Conservation (phyloP, 352 stramenopile species). For the Globisporangium okanoganense region DNA sequence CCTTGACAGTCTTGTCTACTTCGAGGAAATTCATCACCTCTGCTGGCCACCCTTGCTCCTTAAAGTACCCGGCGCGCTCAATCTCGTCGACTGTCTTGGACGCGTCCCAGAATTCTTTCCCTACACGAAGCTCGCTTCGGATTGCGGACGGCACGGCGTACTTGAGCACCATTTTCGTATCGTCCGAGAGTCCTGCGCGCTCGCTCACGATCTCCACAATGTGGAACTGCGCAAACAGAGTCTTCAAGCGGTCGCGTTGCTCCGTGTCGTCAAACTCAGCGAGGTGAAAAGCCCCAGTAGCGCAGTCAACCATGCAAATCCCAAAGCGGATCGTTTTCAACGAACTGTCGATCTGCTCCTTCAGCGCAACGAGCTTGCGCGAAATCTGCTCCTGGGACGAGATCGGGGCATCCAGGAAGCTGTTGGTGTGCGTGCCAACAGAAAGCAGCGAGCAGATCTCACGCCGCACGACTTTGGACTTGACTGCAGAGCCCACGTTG, state of each 20-base stretch:
- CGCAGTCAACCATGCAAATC: conserved; percentile 94
- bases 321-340: conserved; percentile 81
- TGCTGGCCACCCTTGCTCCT: conserved; percentile 62
- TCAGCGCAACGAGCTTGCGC: conserved; percentile 60
- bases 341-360: conserved; percentile 34
- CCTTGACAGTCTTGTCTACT: conserved; percentile 66
- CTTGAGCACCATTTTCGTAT: conserved; percentile 75
- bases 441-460: conserved; percentile 97
- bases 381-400: conserved; percentile 42
- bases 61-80: conserved; percentile 86
- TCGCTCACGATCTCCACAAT: conserved; percentile 85
- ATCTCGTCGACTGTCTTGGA: conserved; percentile 90
- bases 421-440: conserved; percentile 94
- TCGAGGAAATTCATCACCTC: conserved; percentile 57
- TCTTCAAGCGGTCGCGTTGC: conserved; percentile 94
- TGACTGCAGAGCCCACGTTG: conserved; percentile 75
- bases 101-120: conserved; percentile 89
- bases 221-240: conserved; percentile 89
- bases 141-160: conserved; percentile 57
- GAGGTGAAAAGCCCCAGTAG: conserved; percentile 91
- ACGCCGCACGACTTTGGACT: conserved; percentile 88
- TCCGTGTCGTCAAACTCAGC: conserved; percentile 97
- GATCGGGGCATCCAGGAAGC: conserved; percentile 89
- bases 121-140: conserved; percentile 56
- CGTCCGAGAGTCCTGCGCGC: conserved; percentile 52